A percentile compares a stretch with the other conserved stretches of the same genome.
These are phyloP conservation scores for Pseudogymnoascus sp. DNA, from an alignment of 2,329 filamentous ascomycete species.

Conservation along the genomic window DNA sequence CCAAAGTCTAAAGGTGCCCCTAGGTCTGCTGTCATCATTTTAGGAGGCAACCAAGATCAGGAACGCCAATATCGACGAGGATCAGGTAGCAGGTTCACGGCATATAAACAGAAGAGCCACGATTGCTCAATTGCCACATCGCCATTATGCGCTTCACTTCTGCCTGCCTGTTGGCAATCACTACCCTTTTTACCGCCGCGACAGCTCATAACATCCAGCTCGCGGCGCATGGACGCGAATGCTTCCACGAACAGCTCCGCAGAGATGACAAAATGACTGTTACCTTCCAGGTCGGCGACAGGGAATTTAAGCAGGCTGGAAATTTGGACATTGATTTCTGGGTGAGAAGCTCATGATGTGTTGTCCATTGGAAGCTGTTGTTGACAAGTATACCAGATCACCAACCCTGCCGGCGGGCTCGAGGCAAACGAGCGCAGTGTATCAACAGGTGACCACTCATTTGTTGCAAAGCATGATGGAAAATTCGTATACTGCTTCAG, in stretches of 20 bases:
- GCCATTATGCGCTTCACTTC: conserved; percentile 28
- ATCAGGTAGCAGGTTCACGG: conserved; percentile 7
- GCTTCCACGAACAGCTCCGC: conserved; percentile 92
- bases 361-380: conserved; percentile 7
- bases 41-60: conserved; percentile 6
- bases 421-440: conserved; percentile 73
- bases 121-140: conserved; percentile 8
- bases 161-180: conserved; percentile 23
- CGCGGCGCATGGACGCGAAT: conserved; percentile 86
- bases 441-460: conserved; percentile 88
- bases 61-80: conserved; percentile 5
- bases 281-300: conserved; percentile 94
- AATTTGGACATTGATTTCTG: conserved; percentile 97
- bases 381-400: conserved; percentile 47
- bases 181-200: conserved; percentile 42
- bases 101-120: neutral
- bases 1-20: conserved; percentile 9
- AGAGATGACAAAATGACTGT: conserved; percentile 97
- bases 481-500: conserved; percentile 97
- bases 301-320: conserved; percentile 88
- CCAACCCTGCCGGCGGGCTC: conserved; percentile 67
- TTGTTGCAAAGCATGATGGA: conserved; percentile 76
- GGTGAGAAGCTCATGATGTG: conserved; percentile 47
- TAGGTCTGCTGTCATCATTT: conserved; percentile 9
- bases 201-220: conserved; percentile 93